Evolutionary conservation across 1,284 basidiomycete species (phyloP), one percentile per base, ranked within the genome.

Genomic region (Spongispora temasekensis): DNA sequence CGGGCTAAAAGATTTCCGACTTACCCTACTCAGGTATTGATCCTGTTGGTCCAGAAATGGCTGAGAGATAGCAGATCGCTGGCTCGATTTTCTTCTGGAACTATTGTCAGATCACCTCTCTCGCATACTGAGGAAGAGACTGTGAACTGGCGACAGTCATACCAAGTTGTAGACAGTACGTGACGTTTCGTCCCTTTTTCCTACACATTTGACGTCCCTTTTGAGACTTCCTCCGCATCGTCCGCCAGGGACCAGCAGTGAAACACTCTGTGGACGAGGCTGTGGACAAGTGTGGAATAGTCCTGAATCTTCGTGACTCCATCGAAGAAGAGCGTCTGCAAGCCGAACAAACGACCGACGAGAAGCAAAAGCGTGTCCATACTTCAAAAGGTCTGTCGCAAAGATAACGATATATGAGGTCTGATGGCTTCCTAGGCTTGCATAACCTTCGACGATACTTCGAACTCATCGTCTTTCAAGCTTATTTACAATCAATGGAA

Each of bases 181-280:
- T 74, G 10, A 15, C 53, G 30, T 60, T 25, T 27, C 27, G 44
- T 27, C 53, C 25, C 10, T 31, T 54, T 37, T 28, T 21, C 13
- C 28, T 25, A 7, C 48, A 13, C 1, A 52, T 35, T 59, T 72
- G 32, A 69, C 5, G 2, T 34, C 27, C 46, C 25, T 42, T 65
- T 15, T 13, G 60, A 97, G 88, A 93, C 84, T 78, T 98, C 19
- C 81, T 99, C 28, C 89, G 97, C 28, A 95, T 98, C n/a, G 88
- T 98, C 56, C 87, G 94, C 51, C 91, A 91, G 69, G 97, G 97
- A 0, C 84, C 93, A 13, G 85, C 87, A 25, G 93, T 98, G 30
- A 99, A 98, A 77, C 83, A 83, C 65, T 82, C 83, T 5, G 96
- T 99, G 2, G 97, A 99, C 70, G 89, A 95, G 58, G 94, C 92